Base-by-base conservation (phyloP, 73 alveolate species). In the Durusdinium trenchii region DNA sequence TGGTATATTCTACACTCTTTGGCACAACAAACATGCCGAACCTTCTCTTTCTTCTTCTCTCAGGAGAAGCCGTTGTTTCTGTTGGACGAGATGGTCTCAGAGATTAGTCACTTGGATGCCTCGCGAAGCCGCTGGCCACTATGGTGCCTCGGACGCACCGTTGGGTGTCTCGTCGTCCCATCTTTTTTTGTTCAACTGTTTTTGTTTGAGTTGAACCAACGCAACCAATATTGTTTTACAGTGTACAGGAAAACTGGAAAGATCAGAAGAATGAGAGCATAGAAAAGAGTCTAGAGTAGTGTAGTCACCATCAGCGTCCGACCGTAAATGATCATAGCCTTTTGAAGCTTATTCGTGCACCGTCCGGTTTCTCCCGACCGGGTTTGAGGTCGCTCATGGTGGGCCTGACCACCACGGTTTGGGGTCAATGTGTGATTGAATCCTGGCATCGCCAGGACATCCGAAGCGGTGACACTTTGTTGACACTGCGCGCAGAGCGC, bases 381-480 rank as follows among this genome's bases (percentile, higher is more conserved):
- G n/a, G 60, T 30, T 83, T 6, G 42, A 89, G 96, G 96, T 89
- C 96, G 28, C 79, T 67, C 36, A 42, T 89, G 86, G 78, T 52
- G 47, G 96, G 96, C 23, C 86, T 89, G 42, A 89, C 86, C 69
- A 89, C 96, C 51, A 89, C 96, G 35, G 30, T 89, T 14, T 89
- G 96, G 96, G 96, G 96, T 26, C 96, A 89, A 35, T 89, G 96
- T 12, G 86, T 89, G 52, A 89, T 89, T 42, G 96, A 89, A 42
- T 89, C 96, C 36, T 89, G 96, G 96, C 96, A 64, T 42, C 96
- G 96, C 51, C 96, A 89, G 96, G 96, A 86, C 51, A 10, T n/a
- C 46, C 32, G 69, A 57, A 12, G 23, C 23, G 69, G 32, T 57
- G 23, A 57, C 32, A 12, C 23, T 23, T 16, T 23, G 69, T 12